These are phyloP conservation scores for Annulohypoxylon maeteangense DNA, from an alignment of 495 filamentous ascomycete genomes.

Conservation along the genomic window DNA sequence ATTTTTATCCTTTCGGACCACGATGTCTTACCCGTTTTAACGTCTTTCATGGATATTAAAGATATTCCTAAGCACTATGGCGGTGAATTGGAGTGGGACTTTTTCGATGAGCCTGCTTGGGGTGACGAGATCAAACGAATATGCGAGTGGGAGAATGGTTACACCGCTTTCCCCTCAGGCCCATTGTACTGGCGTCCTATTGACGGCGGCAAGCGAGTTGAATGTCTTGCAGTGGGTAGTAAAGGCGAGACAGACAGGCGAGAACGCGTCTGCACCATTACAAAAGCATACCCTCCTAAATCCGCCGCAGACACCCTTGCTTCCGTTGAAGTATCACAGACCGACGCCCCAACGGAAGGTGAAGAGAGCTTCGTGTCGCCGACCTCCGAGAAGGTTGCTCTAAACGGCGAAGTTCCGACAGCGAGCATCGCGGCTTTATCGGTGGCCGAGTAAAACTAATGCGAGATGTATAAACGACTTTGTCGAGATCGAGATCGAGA, in stretches of 20 bases:
- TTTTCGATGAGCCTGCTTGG: slow-evolving; percentile 74
- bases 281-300: slow-evolving; percentile 47
- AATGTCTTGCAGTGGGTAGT: slow-evolving; percentile 59
- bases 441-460: slow-evolving; percentile 17
- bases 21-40: slow-evolving; percentile 78
- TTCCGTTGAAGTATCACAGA: slow-evolving; percentile 28
- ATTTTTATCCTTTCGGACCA: slow-evolving; percentile 82
- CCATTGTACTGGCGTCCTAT: slow-evolving; percentile 60
- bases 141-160: slow-evolving; percentile 56
- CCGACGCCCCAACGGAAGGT: slow-evolving; percentile 32
- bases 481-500: neutral
- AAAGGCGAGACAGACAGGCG: slow-evolving; percentile 48
- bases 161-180: slow-evolving; percentile 58
- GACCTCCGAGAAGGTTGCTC: slow-evolving; percentile 12
- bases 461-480: neutral
- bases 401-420: slow-evolving; percentile 36
- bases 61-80: slow-evolving; percentile 88
- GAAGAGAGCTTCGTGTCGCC: slow-evolving; percentile 29
- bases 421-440: slow-evolving; percentile 30
- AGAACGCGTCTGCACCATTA: slow-evolving; percentile 58
- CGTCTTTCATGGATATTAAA: slow-evolving; percentile 78
- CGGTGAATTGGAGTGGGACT: slow-evolving; percentile 82
- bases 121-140: slow-evolving; percentile 55
- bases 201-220: slow-evolving; percentile 54
- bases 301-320: slow-evolving; percentile 23